Conservation (phyloP, 306 rosid genomes). For the Vigna hirtella region DNA sequence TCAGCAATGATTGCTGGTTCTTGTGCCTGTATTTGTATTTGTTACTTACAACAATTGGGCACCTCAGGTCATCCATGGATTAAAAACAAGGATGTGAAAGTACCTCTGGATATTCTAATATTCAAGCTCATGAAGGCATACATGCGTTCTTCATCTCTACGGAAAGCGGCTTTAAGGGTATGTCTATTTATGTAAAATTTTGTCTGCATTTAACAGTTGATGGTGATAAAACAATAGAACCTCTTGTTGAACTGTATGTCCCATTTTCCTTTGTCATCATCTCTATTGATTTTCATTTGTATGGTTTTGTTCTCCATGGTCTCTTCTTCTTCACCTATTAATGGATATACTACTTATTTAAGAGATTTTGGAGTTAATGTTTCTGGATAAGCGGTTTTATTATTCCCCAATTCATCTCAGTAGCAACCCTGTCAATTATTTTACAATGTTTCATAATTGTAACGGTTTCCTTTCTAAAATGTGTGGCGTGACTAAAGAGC, state of each 20-base stretch:
- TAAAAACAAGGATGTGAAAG: constrained; percentile 57
- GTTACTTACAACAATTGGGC: constrained; percentile 37
- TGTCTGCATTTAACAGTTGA: constrained; percentile 2
- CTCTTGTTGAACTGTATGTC: not conserved
- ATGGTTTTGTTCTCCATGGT: not conserved
- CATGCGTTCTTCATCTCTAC: constrained; percentile 76
- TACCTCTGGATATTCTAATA: constrained; percentile 70
- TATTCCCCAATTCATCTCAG: constrained; percentile 13
- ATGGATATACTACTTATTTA: not conserved
- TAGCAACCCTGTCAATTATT: not conserved
- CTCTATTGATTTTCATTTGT: constrained; percentile 4
- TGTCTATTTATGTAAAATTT: constrained; percentile 30
- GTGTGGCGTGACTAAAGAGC: constrained; percentile 13
- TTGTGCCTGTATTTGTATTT: constrained; percentile 13
- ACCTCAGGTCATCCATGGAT: constrained; percentile 86
- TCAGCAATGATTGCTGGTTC: constrained; percentile 15
- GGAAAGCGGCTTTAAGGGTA: constrained; percentile 85
- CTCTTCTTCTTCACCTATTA: not conserved
- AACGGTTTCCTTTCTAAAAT: not conserved
- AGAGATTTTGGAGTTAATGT: not conserved
- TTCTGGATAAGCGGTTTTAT: not conserved
- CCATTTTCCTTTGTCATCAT: constrained; percentile 1
- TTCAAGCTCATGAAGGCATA: constrained; percentile 78
- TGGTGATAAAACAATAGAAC: not conserved
- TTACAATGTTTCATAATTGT: not conserved